Evolutionary conservation across 2,329 filamentous ascomycete species (phyloP), one percentile per base, ranked within the genome.

Genomic region (Penicillium sp.): DNA sequence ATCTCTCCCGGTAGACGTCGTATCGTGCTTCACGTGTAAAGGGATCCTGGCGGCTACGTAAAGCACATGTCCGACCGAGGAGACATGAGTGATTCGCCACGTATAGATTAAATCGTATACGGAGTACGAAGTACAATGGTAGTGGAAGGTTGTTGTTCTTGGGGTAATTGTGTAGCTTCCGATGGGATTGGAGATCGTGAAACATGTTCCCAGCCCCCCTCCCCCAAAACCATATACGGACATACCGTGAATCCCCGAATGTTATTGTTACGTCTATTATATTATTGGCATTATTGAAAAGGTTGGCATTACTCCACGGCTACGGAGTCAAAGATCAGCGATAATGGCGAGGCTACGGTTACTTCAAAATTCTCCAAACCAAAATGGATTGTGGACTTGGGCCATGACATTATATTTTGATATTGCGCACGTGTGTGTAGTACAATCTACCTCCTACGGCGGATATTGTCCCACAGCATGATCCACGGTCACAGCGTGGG

Each of bases 401-500:
- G 17, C 13, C 8, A 4, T 9, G 28, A 42, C n/a, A 29, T 29
- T n/a, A 26, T 34, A 33, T 43, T 24, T 13, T 26, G 22, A 24
- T 19, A 34, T 44, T 35, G 17, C 3, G n/a, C 22, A 21, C 5
- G 13, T 43, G 15, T 17, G 2, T 6, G 26, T 19, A 7, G 35
- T 32, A 42, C 33, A 47, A 33, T 34, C 22, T 47, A 42, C 43
- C 29, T 34, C 17, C 21, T 31, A 43, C 47, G 28, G 19, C 45
- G 13, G 34, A 13, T 21, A 15, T 26, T 22, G 45, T 48, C 31
- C 45, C 41, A 44, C 46, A 38, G 24, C 4, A 19, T 34, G 43
- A 50, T 33, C 54, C 54, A 58, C 38, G 53, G 22, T 57, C 56
- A 49, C 38, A 13, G 44, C 46, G 56, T 57, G 54, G 56, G 54